Evolutionary conservation across 1,284 basidiomycete genomes (phyloP).

Genomic region (Ustilago lituana): DNA sequence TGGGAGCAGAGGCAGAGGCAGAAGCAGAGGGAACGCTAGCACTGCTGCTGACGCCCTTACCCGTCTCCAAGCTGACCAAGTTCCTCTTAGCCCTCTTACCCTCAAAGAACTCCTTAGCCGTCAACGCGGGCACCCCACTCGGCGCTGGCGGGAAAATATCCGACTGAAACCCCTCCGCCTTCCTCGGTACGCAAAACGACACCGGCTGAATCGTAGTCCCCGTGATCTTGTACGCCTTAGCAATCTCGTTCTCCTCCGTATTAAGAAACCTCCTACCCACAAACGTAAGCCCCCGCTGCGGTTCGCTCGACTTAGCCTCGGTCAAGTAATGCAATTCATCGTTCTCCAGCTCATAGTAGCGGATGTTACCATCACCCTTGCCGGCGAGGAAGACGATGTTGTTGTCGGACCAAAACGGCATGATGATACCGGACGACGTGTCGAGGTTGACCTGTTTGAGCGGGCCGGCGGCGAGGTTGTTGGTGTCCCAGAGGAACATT

Average conservation of each 20-base stretch:
- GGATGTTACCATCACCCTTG: conserved; percentile 69
- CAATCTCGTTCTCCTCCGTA: conserved; percentile 92
- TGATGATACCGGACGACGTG: conserved; percentile 79
- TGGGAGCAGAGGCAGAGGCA: conserved; percentile 4
- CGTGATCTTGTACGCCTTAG: conserved; percentile 89
- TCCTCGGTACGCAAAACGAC: conserved; percentile 91
- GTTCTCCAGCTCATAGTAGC: conserved; percentile 87
- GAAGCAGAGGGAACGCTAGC: conserved; percentile 19
- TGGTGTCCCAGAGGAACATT: conserved; percentile 73
- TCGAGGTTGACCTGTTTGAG: conserved; percentile 57
- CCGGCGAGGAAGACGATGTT: conserved; percentile 82
- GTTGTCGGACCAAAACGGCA: conserved; percentile 94
- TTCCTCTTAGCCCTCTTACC: conserved; percentile 74
- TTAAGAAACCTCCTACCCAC: conserved; percentile 87
- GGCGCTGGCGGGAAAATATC: conserved; percentile 94
- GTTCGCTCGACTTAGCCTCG: conserved; percentile 89
- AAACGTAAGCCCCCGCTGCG: conserved; percentile 96
- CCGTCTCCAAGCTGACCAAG: conserved; percentile 71
- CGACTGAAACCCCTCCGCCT: conserved; percentile 87
- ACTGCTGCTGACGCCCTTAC: conserved; percentile 17
- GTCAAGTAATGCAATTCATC: conserved; percentile 76
- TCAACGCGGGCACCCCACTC: conserved; percentile 80
- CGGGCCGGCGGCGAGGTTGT: conserved; percentile 44
- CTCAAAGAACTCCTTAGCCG: conserved; percentile 83
- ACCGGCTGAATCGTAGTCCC: conserved; percentile 83